A percentile compares a stretch with the other conserved stretches of the same genome.
phyloP scores from a whole-genome alignment of 371 early-diverging fungal species.

The Ordospora colligata region DNA sequence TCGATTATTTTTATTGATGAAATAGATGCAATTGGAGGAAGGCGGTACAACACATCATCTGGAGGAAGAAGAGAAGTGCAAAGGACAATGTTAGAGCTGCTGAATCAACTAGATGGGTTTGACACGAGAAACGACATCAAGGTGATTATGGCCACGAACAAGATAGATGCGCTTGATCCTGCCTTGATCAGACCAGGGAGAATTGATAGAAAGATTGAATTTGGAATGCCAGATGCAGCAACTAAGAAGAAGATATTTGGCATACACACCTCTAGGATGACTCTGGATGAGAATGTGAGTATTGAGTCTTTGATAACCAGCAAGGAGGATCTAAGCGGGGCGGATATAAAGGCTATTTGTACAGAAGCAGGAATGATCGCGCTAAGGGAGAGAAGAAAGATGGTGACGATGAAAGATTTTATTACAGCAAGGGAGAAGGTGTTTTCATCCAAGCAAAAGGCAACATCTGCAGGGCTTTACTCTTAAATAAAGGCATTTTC shows the following conservation, averaged over 20 bases:
- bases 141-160: conserved; percentile 99
- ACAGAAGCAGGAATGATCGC: conserved; percentile 97
- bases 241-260: conserved; percentile 94
- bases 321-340: conserved; percentile 95
- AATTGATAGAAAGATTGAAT: conserved; percentile 99
- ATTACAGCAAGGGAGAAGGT: conserved; percentile 96
- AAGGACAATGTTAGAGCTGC: conserved; percentile 97
- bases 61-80: conserved; percentile 97
- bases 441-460: conserved; percentile 85
- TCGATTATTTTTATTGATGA: conserved; percentile 99
- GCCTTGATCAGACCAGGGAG: conserved; percentile 98
- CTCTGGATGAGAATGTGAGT: conserved; percentile 85
- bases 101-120: conserved; percentile 99
- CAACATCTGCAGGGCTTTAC: conserved; percentile 57
- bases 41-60: conserved; percentile 84
- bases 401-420: conserved; percentile 92
- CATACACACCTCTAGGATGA: conserved; percentile 96
- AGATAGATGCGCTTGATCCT: conserved; percentile 93
- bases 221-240: conserved; percentile 93
- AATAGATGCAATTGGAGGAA: conserved; percentile 97
- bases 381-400: conserved; percentile 93
- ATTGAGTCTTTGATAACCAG: conserved; percentile 92
- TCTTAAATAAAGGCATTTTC: conserved; percentile 43
- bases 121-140: conserved; percentile 97
- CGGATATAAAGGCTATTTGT: conserved; percentile 99